Evolutionary conservation across 495 filamentous ascomycete species (phyloP), one percentile per base, ranked within the genome.

Genomic region (Extremus antarcticus): DNA sequence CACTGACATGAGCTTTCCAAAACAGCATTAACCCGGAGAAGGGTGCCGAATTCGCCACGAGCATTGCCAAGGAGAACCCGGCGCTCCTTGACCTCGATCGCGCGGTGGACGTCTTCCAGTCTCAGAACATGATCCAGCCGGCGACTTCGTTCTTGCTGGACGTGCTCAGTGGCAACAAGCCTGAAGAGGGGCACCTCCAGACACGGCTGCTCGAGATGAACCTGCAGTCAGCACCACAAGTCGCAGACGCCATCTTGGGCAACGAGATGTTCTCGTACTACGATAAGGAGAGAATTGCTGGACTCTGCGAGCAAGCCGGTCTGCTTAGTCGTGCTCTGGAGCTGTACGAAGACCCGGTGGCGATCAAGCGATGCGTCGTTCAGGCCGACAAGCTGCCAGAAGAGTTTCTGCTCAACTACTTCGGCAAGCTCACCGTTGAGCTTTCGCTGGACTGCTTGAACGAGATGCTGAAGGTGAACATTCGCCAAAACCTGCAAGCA

Each of bases 131-230:
- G 90, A 79, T 95, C 47, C 92, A 97, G 69, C 88, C 94, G 66
- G 92, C 91, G 9, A 99, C 92, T 8, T 90, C 91, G 19, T 97
- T 99, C 80, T 73, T 99, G 32, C 78, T 99, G 22, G 94, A 97
- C 68, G 90, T 88, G 16, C 76, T 99, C 43, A 88, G 92, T 70
- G 86, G 87, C 53, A 95, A 99, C 74, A 85, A 85, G 62, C 91
- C 90, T 3, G 94, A 97, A 68, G 89, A 99, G 57, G 91, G 82
- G 45, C 81, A 89, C 60, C 76, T 97, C 47, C 92, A 99, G 70
- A 99, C 92, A 35, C 84, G 90, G 53, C 76, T 99, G 21, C 74
- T 99, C 45, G 92, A 99, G 76, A 97, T 99, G 90, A 99, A 99
- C 68, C 74, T 99, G 54, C 70, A 91, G 68, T 91, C 94, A 64